Percentiles rank a stretch among this genome's conserved stretches.
Conservation (phyloP, 2,329 filamentous ascomycete species). For the Anthostomella pinea region DNA sequence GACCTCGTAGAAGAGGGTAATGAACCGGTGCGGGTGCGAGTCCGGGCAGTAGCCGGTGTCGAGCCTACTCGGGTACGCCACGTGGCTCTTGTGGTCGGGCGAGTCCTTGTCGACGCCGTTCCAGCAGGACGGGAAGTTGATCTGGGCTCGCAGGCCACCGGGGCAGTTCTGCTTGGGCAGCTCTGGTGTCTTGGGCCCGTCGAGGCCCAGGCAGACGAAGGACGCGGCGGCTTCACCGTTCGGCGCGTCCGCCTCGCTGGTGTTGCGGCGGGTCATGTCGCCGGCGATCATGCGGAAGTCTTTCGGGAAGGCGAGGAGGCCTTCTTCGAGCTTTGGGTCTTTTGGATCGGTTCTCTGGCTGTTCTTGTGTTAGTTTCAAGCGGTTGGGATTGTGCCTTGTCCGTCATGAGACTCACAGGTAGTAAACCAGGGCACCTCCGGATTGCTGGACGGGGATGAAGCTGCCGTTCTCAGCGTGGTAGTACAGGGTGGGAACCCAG, state of each 20-base stretch:
- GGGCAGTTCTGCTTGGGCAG: slow-evolving; percentile 56
- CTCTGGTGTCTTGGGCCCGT: slow-evolving; percentile 43
- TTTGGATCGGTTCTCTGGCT: slow-evolving; percentile 38
- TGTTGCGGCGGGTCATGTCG: slow-evolving; percentile 50
- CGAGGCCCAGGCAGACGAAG: slow-evolving; percentile 52
- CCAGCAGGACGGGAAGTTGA: slow-evolving; percentile 63
- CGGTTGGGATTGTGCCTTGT: no score
- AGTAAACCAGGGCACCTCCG: slow-evolving; percentile 50
- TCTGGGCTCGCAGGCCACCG: slow-evolving; percentile 48
- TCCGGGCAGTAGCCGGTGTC: slow-evolving; percentile 49
- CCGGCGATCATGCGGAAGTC: slow-evolving; percentile 67
- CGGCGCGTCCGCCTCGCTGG: slow-evolving; percentile 40
- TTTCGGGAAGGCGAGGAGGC: slow-evolving; percentile 57
- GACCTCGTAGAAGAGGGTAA: slow-evolving; percentile 60
- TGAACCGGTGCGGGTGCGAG: slow-evolving; percentile 51
- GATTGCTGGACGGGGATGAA: slow-evolving; percentile 50
- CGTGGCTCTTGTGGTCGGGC: slow-evolving; percentile 53
- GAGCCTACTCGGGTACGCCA: slow-evolving; percentile 47
- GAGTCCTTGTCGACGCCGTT: slow-evolving; percentile 56
- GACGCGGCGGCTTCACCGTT: slow-evolving; percentile 51
- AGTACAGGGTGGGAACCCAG: slow-evolving; percentile 61
- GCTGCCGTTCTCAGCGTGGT: slow-evolving; percentile 51
- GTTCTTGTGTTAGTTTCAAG: slow-evolving; percentile 17
- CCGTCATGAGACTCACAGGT: slow-evolving; percentile 48
- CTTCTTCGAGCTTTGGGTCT: slow-evolving; percentile 39